Evolutionary conservation across 306 rosid species (phyloP), one percentile per base, ranked within the genome.

Genomic region (Acacia crassicarpa): DNA sequence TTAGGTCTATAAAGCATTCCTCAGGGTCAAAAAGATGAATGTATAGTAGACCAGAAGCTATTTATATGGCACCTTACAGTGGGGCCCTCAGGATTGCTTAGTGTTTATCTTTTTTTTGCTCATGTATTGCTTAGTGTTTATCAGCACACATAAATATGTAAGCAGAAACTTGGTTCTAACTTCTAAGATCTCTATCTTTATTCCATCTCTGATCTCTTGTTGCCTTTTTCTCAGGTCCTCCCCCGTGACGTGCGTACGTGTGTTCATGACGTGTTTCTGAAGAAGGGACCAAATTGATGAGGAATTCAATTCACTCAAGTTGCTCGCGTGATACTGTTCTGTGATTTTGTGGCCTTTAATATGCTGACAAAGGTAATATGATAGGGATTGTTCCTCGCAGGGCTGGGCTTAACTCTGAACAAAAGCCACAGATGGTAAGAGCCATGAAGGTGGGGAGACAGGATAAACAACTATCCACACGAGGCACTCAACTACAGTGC

Each of bases 11-110:
- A 44, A n/a, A 82, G 66, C 66, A 66, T 3, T 53, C 30, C 15
- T 5, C 16, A 35, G 46, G 82, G 82, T 83, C 68, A 71, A 77
- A 83, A 83, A 83, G 77, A 76, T 69, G 38, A 43, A 43, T 43
- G 6, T 69, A 45, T 17, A 56, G 72, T 17, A 56, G 72, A 81
- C 44, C 72, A 33, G 67, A 20, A 67, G 20, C 48, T 38, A 7
- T 38, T 5, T 38, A 38, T 38, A 38, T 6, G 41, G 41, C 41
- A 38, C 8, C 8, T 38, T 6, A 48, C 17, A 48, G 53, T 48
- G 53, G 48, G 53, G 5, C 53, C 53, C 53, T 48, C 5, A 48
- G 19, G 16, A 48, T 48, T 48, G 53, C 53, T 48, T 48, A 14
- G 53, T 12, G 3, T 48, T 14, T 9, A 48, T 48, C 14, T n/a